Percentiles rank a stretch among this genome's conserved stretches.
phyloP scores from a whole-genome alignment of 345 rosid genomes.

The Brassica nigra region DNA sequence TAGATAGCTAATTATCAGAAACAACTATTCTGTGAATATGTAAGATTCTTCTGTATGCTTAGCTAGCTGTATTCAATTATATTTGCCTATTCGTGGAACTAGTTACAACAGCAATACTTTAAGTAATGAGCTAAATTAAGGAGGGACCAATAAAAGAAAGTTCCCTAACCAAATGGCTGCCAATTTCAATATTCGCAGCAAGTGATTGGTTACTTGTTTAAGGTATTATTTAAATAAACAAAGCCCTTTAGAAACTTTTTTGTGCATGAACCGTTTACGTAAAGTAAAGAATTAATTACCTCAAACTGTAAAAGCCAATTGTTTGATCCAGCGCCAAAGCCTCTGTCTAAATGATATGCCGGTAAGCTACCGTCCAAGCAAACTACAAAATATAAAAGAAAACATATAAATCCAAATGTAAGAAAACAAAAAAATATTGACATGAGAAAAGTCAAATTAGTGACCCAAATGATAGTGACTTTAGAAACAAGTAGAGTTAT shows the following conservation, averaged over 20 bases:
- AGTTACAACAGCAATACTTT: conserved; percentile 28
- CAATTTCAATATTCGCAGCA: neutral
- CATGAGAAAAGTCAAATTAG: neutral
- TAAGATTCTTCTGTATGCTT: neutral
- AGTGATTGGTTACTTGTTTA: conserved; percentile 8
- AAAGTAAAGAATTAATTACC: conserved; percentile 47
- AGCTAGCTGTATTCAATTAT: conserved; percentile 40
- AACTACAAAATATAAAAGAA: conserved; percentile 40
- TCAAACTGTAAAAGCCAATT: conserved; percentile 94
- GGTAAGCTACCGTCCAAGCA: conserved; percentile 98
- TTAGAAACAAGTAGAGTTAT: neutral
- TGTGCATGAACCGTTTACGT: neutral
- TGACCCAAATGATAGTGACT: conserved; percentile 6
- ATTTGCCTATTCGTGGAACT: conserved; percentile 24
- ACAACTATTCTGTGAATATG: neutral
- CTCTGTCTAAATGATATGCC: conserved; percentile 78
- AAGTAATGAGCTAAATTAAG: conserved; percentile 5
- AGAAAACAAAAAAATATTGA: neutral
- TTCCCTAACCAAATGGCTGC: neutral
- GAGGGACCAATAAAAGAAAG: conserved; percentile 1
- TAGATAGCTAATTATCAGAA: neutral
- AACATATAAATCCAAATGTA: neutral
- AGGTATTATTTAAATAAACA: neutral
- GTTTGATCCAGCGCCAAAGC: conserved; percentile 73
- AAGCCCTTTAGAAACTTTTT: neutral